Evolutionary conservation across 1,284 basidiomycete genomes (phyloP), one percentile per base, ranked within the genome.

Genomic region (Ustilago nuda): DNA sequence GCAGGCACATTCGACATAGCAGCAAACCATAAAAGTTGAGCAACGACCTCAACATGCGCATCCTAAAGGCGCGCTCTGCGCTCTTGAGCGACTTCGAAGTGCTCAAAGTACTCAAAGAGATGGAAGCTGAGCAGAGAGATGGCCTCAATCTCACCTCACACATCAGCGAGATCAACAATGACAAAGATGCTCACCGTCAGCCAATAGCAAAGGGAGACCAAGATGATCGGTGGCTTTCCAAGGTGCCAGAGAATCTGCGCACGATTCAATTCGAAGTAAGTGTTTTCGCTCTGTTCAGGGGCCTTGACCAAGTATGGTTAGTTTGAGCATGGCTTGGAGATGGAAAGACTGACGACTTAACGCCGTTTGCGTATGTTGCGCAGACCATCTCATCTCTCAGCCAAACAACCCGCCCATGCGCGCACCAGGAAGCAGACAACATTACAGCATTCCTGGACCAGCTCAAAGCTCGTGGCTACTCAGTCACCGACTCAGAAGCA

Each of bases 71-170:
- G 19, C 90, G 93, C 45, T 89, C 93, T 6, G 92, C 92, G 9
- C 90, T 95, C 62, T 89, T 95, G 12, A 92, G 92, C 48, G 94
- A 95, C 87, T 91, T 89, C 82, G 95, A 98, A 87, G 94, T 97
- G 72, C 88, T 96, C 48, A 84, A 89, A 19, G 90, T 95, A 66
- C 90, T 97, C 62, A 89, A 90, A 50, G 91, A 92, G 61, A 90
- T 93, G 56, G 92, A 94, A 85, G 89, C 87, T 30, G 91, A 93
- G 75, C 90, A 92, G 81, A 74, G 76, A 50, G 56, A 51, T 15
- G 87, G 8, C n/a, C 56, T 81, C 86, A 9, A 88, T 87, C 54
- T 75, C 77, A 41, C 73, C 27, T 59, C 84, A 2, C 74, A 85
- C 43, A 91, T 66, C 88, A 92, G 39, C 89, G 89, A 72, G 12